A percentile compares a stretch with the other conserved stretches of the same genome.
These are phyloP conservation scores for Nakazawaea wyomingensis DNA, from an alignment of 805 yeast genomes.

Conservation along the genomic window DNA sequence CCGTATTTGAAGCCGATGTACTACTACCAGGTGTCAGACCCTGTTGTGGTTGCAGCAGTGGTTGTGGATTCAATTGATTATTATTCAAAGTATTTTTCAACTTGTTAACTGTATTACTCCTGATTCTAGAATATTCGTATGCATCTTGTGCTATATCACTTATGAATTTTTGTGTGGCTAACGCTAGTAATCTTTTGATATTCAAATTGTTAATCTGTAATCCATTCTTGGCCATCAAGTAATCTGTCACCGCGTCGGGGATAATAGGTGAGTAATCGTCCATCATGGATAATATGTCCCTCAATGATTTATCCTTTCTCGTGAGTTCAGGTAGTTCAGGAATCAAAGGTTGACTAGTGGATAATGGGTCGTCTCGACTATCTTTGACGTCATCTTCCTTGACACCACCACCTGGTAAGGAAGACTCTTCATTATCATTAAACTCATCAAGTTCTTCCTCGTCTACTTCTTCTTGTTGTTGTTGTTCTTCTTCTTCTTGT, in stretches of 20 bases:
- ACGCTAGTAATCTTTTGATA: constrained; percentile 77
- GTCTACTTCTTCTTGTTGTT: constrained; percentile 8
- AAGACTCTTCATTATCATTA: constrained; percentile 10
- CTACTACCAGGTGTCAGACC: constrained; percentile 4
- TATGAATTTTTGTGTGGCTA: constrained; percentile 94
- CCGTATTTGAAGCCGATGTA: constrained; percentile 17
- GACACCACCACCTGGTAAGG: not conserved
- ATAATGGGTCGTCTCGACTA: not conserved
- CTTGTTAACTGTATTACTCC: constrained; percentile 79
- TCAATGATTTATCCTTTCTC: constrained; percentile 73
- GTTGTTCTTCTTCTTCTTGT: constrained; percentile 8
- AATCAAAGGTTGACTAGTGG: constrained; percentile 20
- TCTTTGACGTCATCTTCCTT: not conserved
- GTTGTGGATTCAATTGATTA: constrained; percentile 34
- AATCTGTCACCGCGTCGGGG: constrained; percentile 95
- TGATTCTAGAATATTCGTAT: constrained; percentile 87
- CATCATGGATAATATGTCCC: constrained; percentile 83
- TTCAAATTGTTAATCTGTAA: constrained; percentile 74
- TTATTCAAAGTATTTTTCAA: constrained; percentile 77
- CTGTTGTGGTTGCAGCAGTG: constrained; percentile 5
- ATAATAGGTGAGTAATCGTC: constrained; percentile 93
- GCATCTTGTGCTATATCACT: constrained; percentile 96
- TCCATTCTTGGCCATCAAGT: constrained; percentile 81
- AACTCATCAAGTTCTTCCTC: constrained; percentile 13
- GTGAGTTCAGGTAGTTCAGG: constrained; percentile 64